Base-by-base conservation (phyloP, 2,329 filamentous ascomycete species). In the Apiospora arundinis region DNA sequence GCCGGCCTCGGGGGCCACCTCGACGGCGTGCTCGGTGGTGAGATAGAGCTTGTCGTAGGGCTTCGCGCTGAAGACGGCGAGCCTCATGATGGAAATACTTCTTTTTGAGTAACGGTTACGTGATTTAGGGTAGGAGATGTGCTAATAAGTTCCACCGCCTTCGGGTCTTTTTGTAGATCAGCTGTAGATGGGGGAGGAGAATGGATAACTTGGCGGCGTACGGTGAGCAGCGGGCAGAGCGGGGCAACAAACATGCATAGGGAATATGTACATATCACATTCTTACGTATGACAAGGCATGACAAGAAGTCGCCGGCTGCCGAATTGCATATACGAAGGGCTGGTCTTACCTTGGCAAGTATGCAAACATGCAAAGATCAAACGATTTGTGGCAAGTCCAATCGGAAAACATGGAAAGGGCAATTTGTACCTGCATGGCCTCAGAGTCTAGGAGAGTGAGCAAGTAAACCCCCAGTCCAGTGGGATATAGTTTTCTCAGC, bases 51-150 rank as follows among this genome's bases (percentile, higher is more conserved):
- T 86, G 82, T 92, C 90, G 80, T 91, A 91, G 67, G 88, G 83
- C 80, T 92, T 91, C 70, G 89, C 82, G 81, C 88, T 91, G 81
- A 92, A 92, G 73, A 92, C 85, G 74, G 88, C 86, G 77, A 92
- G 82, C 79, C 88, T 89, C 86, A 90, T 88, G 69, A 18, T 23
- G 9, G n/a, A 40, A 6, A 28, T 16, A 9, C 21, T 37, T 37
- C 8, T 21, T 37, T 37, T 37, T 21, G 52, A 37, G 52, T 60
- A 60, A 60, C 28, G 52, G 52, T 60, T 60, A 63, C 56, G 56
- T 40, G 32, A n/a, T 63, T 63, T 8, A 40, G 12, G 56, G 32
- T 63, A n/a, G 28, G 32, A 11, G 18, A 40, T 60, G 37, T 60
- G 52, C 25, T 60, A 60, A 60, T 18, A 18, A 60, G 52, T 21